phyloP scores from a whole-genome alignment of 2,329 filamentous ascomycete species.

The Canariomyces notabilis region DNA sequence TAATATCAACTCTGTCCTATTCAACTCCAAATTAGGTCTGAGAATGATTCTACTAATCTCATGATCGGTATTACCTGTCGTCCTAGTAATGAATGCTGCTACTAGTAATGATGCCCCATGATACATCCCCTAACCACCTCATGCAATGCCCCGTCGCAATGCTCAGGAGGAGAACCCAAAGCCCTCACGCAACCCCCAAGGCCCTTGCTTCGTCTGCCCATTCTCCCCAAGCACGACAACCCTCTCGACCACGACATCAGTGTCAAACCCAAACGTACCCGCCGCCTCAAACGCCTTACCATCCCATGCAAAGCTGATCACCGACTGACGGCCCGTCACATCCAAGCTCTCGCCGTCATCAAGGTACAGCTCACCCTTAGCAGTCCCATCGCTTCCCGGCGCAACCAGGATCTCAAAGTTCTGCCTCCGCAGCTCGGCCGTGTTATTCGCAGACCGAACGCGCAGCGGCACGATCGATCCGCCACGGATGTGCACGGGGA shows the following conservation, averaged over 20 bases:
- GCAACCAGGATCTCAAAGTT: conserved; percentile 47
- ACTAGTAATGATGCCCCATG: no score
- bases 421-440: conserved; percentile 41
- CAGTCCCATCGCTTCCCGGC: conserved; percentile 42
- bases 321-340: conserved; percentile 11
- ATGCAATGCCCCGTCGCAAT: neutral
- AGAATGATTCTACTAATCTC: no score
- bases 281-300: conserved; percentile 8
- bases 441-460: conserved; percentile 45
- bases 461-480: conserved; percentile 57
- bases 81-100: no score
- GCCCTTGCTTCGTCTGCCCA: conserved; percentile 6
- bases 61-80: no score
- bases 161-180: conserved; percentile 9
- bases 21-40: no score
- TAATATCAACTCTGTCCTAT: no score
- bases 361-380: conserved; percentile 44
- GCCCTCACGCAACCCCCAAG: conserved; percentile 11
- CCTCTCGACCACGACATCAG: conserved; percentile 15
- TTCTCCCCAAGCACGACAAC: conserved; percentile 16
- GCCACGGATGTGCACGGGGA: conserved; percentile 59
- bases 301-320: conserved; percentile 20
- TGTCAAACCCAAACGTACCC: conserved; percentile 20
- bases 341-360: conserved; percentile 39
- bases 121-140: neutral